phyloP scores from a whole-genome alignment of 371 early-diverging fungal species.

The Mortierella sp. region DNA sequence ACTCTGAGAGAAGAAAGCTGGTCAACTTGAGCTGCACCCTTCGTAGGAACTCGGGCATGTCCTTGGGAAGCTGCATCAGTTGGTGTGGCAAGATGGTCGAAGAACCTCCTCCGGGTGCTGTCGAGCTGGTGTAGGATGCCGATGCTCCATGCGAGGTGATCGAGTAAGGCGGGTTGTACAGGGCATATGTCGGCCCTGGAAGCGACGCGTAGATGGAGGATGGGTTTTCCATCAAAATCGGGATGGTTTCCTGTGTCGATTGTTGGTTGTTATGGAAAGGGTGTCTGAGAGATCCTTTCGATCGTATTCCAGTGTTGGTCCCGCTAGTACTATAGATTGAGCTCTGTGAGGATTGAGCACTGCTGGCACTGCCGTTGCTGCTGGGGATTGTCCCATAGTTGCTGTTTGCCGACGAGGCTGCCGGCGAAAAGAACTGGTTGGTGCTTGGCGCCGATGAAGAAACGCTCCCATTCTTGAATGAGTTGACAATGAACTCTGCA shows the following conservation, averaged over 20 bases:
- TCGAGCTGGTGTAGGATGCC: slow-evolving; percentile 28
- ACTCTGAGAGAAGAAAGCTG: slow-evolving; percentile 59
- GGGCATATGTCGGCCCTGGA: slow-evolving; percentile 40
- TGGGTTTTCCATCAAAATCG: slow-evolving; percentile 33
- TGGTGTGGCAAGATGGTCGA: slow-evolving; percentile 35
- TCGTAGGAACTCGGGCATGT: slow-evolving; percentile 49
- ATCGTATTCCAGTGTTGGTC: not conserved
- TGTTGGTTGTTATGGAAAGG: slow-evolving; percentile 2
- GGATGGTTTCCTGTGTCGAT: slow-evolving; percentile 17
- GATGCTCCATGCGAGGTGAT: slow-evolving; percentile 33
- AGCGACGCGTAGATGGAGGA: slow-evolving; percentile 39
- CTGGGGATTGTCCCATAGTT: not conserved
- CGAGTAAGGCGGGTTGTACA: slow-evolving; percentile 52
- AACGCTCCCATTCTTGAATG: slow-evolving; percentile 44
- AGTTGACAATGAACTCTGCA: slow-evolving; percentile 53
- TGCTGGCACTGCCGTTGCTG: not conserved
- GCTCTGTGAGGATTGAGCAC: slow-evolving; percentile 17
- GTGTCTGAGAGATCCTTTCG: slow-evolving; percentile 27
- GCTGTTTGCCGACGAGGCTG: not conserved
- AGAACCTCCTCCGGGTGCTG: slow-evolving; percentile 30
- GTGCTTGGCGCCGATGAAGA: slow-evolving; percentile 30
- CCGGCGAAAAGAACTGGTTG: slow-evolving; percentile 29
- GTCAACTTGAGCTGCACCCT: slow-evolving; percentile 53
- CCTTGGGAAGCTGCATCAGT: slow-evolving; percentile 26
- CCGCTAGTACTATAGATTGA: not conserved